Evolutionary conservation across 2,329 filamentous ascomycete species (phyloP), one percentile per base, ranked within the genome.

Genomic region (Fusarium humuli): DNA sequence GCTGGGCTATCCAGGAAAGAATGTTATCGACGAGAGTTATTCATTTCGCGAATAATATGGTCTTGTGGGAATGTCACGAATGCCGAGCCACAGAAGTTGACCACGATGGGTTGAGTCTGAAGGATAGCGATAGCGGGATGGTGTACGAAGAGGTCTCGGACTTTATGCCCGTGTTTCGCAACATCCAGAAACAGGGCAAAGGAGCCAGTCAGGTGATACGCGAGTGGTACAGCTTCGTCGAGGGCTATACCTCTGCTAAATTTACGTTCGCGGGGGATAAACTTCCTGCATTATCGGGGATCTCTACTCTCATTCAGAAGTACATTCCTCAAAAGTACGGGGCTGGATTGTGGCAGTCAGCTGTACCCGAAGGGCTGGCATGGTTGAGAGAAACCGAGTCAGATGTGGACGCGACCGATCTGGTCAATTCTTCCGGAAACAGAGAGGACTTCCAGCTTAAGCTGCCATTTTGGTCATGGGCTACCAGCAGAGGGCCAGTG

Each of bases 381-480:
- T 57, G 53, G 42, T 6, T 57, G 6, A n/a, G 13, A 6, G 42
- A 37, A 20, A n/a, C 6, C 1, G 13, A 7, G 3, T 25, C 18
- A 11, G 2, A 2, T 5, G 12, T 18, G 5, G 6, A 5, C 13
- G 9, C 12, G 10, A 20, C 16, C 12, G 12, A 46, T 20, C 16
- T 27, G 6, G 11, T 10, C 2, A 8, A 27, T 18, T 6, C 6
- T 40, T 9, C 27, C 11, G 30, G 5, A 10, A 22, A 7, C 8
- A 18, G 14, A 7, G 10, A 4, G 2, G 22, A 22, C 1, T 7
- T 27, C 6, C 13, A 40, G 4, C 18, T 40, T 2, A 30, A 18
- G 11, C 7, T 57, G 11, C 54, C 54, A 7, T 57, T 42, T 14
- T 57, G 54, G 54, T 48, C 42, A 1, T 57, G 54, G 54, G 42